phyloP scores from a whole-genome alignment of 2,329 filamentous ascomycete genomes.

The Pseudodiploospora longispora region DNA sequence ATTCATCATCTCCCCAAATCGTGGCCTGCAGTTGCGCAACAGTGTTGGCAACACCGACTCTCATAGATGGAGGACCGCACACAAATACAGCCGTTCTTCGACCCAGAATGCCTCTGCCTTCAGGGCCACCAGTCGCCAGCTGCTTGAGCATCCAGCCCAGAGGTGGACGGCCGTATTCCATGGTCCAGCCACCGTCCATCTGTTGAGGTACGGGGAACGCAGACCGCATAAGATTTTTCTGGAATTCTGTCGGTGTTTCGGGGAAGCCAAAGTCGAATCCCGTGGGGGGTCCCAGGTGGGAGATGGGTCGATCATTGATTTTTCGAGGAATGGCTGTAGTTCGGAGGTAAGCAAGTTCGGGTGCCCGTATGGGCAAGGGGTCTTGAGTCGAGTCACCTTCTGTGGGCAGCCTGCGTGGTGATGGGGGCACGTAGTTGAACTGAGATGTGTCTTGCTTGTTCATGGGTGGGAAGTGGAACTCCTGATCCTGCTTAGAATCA shows the following conservation, averaged over 20 bases:
- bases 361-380: slow-evolving; percentile 31
- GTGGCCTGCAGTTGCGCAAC: slow-evolving; percentile 75
- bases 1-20: slow-evolving; percentile 69
- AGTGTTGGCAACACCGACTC: slow-evolving; percentile 77
- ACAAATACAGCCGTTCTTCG: slow-evolving; percentile 83
- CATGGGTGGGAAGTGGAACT: slow-evolving; percentile 53
- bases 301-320: slow-evolving; percentile 37
- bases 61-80: slow-evolving; percentile 81
- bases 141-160: slow-evolving; percentile 80
- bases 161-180: slow-evolving; percentile 86
- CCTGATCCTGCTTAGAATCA: slow-evolving; percentile 26
- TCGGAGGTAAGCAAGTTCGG: slow-evolving; percentile 52
- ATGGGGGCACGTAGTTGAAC: slow-evolving; percentile 48
- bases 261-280: slow-evolving; percentile 78
- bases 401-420: slow-evolving; percentile 27
- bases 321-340: slow-evolving; percentile 30
- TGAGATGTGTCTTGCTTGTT: slow-evolving; percentile 44
- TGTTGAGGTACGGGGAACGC: slow-evolving; percentile 66
- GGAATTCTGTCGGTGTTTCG: slow-evolving; percentile 75
- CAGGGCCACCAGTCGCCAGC: slow-evolving; percentile 63
- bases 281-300: slow-evolving; percentile 50
- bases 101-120: slow-evolving; percentile 64
- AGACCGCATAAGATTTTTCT: slow-evolving; percentile 84
- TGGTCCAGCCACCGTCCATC: slow-evolving; percentile 75
- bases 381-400: slow-evolving; percentile 14